phyloP scores from a whole-genome alignment of 257 asterid species.

The Solanum paucissectum region DNA sequence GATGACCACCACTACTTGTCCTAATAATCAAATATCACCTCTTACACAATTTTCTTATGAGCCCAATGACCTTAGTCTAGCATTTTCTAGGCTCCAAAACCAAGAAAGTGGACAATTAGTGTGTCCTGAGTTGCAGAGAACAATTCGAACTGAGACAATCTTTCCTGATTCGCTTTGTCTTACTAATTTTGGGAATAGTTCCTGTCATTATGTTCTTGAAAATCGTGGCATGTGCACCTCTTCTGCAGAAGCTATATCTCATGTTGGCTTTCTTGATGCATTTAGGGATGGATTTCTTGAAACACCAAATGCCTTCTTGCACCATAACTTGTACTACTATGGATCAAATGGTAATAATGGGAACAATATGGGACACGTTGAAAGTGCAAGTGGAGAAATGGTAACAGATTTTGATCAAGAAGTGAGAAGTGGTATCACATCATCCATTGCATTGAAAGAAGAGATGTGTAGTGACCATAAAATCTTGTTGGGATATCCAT shows the following conservation, averaged over 20 bases:
- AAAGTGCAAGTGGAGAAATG: conserved; percentile 19
- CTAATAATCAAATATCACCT: conserved; percentile 20
- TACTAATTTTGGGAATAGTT: not conserved
- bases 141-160: not conserved
- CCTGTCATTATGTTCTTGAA: conserved; percentile 6
- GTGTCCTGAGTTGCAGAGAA: conserved; percentile 17
- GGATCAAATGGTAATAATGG: not conserved
- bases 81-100: conserved; percentile 58
- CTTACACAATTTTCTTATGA: conserved; percentile 20
- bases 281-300: conserved; percentile 23
- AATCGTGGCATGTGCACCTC: not conserved
- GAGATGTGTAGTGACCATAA: conserved; percentile 28
- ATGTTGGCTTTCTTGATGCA: not conserved
- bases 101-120: conserved; percentile 22
- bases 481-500: conserved; percentile 74
- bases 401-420: conserved; percentile 25
- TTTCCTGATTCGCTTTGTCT: not conserved
- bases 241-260: not conserved
- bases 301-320: conserved; percentile 8
- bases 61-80: conserved; percentile 49
- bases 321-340: conserved; percentile 28
- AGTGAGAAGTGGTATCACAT: not conserved
- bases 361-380: conserved; percentile 9
- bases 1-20: not conserved
- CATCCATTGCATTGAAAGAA: conserved; percentile 45